Evolutionary conservation across 2,329 filamentous ascomycete species (phyloP).

Genomic region (Plenodomus biglobosus): DNA sequence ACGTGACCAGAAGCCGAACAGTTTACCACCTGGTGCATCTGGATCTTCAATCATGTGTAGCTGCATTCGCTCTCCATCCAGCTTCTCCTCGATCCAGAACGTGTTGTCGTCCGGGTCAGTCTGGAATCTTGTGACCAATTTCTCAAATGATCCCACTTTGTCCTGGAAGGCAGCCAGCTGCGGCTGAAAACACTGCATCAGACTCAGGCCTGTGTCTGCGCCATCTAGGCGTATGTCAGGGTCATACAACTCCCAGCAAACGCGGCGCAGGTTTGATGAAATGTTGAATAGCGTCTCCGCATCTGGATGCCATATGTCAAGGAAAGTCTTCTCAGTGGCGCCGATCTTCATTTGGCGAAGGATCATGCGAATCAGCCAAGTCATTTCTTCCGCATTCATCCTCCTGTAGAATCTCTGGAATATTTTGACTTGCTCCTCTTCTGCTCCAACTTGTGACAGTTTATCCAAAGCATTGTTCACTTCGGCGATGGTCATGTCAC

Average conservation of each 20-base stretch:
- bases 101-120: slow-evolving; percentile 69
- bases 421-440: slow-evolving; percentile 81
- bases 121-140: slow-evolving; percentile 70
- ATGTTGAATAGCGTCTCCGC: slow-evolving; percentile 71
- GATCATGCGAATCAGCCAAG: slow-evolving; percentile 94
- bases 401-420: slow-evolving; percentile 80
- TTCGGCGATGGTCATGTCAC: slow-evolving; percentile 81
- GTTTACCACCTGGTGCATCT: slow-evolving; percentile 65
- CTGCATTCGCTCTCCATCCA: slow-evolving; percentile 97
- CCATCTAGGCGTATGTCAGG: slow-evolving; percentile 70
- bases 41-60: slow-evolving; percentile 83
- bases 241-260: slow-evolving; percentile 92
- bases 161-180: slow-evolving; percentile 92
- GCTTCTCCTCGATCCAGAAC: slow-evolving; percentile 98
- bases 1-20: slow-evolving; percentile 88
- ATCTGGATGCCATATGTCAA: slow-evolving; percentile 64
- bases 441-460: slow-evolving; percentile 72
- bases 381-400: slow-evolving; percentile 92
- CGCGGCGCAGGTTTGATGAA: slow-evolving; percentile 82
- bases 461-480: slow-evolving; percentile 85
- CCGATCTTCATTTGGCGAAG: slow-evolving; percentile 74
- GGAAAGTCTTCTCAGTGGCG: slow-evolving; percentile 84
- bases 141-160: slow-evolving; percentile 67
- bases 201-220: slow-evolving; percentile 70
- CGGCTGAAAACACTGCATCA: slow-evolving; percentile 97